A percentile compares a stretch with the other conserved stretches of the same genome.
Conservation (phyloP, 1,284 basidiomycete genomes). For the Ganoderma leucocontextum region DNA sequence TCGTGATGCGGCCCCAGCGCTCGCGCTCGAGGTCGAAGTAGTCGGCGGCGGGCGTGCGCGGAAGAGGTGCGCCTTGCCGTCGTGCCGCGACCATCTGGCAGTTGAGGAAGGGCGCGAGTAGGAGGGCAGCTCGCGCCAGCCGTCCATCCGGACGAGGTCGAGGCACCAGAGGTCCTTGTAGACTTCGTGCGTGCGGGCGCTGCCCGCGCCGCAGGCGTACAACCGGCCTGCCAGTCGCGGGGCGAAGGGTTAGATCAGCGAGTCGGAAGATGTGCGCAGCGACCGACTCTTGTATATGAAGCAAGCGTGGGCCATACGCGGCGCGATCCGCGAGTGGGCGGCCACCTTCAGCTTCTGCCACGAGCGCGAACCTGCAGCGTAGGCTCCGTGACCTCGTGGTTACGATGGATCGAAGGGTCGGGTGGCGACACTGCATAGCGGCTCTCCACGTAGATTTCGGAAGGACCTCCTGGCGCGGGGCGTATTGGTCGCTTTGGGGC, state of each 20-base stretch:
- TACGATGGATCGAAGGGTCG: slow-evolving; percentile 33
- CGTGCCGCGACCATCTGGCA: slow-evolving; percentile 42
- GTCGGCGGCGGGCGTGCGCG: slow-evolving; percentile 37
- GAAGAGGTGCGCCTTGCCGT: slow-evolving; percentile 46
- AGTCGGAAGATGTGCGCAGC: no score
- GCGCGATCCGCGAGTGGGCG: slow-evolving; percentile 26
- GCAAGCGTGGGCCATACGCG: slow-evolving; percentile 34
- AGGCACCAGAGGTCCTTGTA: slow-evolving; percentile 46
- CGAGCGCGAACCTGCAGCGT: slow-evolving; percentile 36
- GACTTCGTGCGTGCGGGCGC: slow-evolving; percentile 37
- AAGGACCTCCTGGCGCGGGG: slow-evolving; percentile 23
- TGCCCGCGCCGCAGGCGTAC: slow-evolving; percentile 47
- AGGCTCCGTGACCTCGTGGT: slow-evolving; percentile 20
- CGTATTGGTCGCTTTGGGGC: slow-evolving; percentile 14
- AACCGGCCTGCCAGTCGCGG: slow-evolving; percentile 38
- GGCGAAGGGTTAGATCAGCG: neutral
- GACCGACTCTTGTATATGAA: slow-evolving; percentile 36
- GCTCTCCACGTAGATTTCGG: slow-evolving; percentile 5
- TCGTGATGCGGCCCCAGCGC: slow-evolving; percentile 42
- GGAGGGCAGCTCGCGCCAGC: slow-evolving; percentile 43
- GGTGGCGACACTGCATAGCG: slow-evolving; percentile 29
- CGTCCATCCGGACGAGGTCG: slow-evolving; percentile 41
- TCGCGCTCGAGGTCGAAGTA: slow-evolving; percentile 46
- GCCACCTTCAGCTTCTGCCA: slow-evolving; percentile 38
- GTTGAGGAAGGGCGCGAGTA: slow-evolving; percentile 36